Base-by-base conservation (phyloP, 306 rosid species). In the Ochetophila trinervis region DNA sequence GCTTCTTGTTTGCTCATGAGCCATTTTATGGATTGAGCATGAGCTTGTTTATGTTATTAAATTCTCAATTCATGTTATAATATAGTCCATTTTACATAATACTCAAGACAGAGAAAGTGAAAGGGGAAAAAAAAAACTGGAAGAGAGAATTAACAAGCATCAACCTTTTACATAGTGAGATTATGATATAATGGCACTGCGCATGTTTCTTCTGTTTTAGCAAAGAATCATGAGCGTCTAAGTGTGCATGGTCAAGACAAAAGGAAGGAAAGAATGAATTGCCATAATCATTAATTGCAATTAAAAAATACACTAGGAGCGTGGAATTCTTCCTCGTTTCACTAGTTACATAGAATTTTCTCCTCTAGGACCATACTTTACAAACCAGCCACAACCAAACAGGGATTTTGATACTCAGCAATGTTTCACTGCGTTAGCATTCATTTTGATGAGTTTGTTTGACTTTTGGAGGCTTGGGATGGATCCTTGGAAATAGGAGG, bases 361-460 rank as follows among this genome's bases (percentile, higher is more conserved):
- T 72, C 62, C 44, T 17, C 21, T 47, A 60, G 60, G 60, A 35
- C 64, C 66, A 58, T 30, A 61, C 27, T 58, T 53, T 30, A 61
- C 27, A 63, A 68, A 57, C 59, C 73, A 57, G 75, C 73, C 53
- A 68, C 71, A 69, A 74, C 52, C 64, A 72, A 62, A 2, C 36
- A 8, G 19, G 37, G 19, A 27, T 40, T 34, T 59, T 24, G 65
- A 63, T 23, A 73, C 66, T 74, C 22, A 23, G 57, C 18, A 68
- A 6, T 62, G 19, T 45, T 16, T 62, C 70, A 32, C 53, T 47
- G 54, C 6, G 45, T 67, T 61, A 67, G 55, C 77, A 58, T 71
- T 84, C 93, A 37, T 70, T 91, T 72, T 79, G 91, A 64, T 83
- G 77, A 9, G 89, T 62, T 74, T 86, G 93, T 82, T 82, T 86